Evolutionary conservation across 495 filamentous ascomycete species (phyloP).

Genomic region (Trichoderma reesei): DNA sequence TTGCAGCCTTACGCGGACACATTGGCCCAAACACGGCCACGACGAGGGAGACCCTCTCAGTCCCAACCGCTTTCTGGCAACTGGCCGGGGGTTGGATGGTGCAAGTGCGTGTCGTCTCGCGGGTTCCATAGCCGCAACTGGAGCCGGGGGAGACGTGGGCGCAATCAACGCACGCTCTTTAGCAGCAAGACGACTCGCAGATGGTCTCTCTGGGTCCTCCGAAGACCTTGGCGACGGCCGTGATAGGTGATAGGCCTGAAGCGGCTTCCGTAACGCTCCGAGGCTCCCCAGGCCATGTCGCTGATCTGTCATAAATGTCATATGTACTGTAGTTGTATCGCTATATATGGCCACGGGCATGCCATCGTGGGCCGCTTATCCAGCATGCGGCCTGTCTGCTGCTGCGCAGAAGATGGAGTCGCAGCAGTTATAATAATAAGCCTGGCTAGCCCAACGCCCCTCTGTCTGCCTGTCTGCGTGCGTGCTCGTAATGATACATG

Average conservation of each 20-base stretch:
- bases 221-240: background rate
- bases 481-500: background rate
- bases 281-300: background rate
- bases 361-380: background rate
- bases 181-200: background rate
- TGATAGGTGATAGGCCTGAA: no score
- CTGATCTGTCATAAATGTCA: background rate
- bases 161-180: constrained; percentile 7
- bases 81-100: no score
- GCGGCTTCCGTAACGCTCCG: no score
- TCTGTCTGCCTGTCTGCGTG: background rate
- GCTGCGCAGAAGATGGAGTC: background rate
- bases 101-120: background rate
- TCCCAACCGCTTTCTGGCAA: no score
- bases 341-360: background rate
- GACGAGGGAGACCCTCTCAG: no score
- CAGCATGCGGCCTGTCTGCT: background rate
- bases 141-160: background rate
- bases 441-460: background rate
- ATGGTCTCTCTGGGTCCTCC: background rate
- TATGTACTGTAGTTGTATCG: no score
- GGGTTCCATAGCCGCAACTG: background rate
- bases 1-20: constrained; percentile 1
- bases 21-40: constrained; percentile 1
- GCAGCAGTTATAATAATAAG: background rate